Base-by-base conservation (phyloP, 495 filamentous ascomycete genomes). In the Cenococcum geophilum region DNA sequence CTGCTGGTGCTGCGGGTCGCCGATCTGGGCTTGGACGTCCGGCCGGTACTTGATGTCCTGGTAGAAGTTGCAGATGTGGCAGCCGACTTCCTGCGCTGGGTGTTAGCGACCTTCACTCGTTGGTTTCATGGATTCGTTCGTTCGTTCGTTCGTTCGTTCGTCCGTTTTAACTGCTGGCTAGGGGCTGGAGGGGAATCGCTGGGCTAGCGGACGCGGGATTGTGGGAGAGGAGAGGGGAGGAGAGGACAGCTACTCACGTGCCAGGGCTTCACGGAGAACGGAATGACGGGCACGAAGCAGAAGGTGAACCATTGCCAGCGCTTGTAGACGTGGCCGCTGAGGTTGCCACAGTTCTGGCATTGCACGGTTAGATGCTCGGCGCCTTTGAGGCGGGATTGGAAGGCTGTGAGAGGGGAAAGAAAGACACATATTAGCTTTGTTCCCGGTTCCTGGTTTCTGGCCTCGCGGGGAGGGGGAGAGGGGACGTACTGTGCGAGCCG, bases 261-360 rank as follows among this genome's bases (percentile, higher is more conserved):
- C 49, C 49, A 76, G 6, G 72, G 74, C 55, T 75, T 75, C 21
- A 76, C 67, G 22, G 42, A 61, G 67, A 75, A 74, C 32, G 75
- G 75, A 20, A 76, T 72, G 8, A 76, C 5, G 16, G 74, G 74
- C 32, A 76, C 63, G 69, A 76, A 76, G 69, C 75, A 76, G 63
- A 76, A 71, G 1, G 75, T 76, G 67, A 76, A 76, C 75, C 74
- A 76, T 65, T 76, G 74, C 71, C 74, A 76, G 53, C 70, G 64
- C 59, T 72, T 73, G 16, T 62, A 60, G 35, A 72, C 63, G 57
- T 67, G 68, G 11, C 61, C 74, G 43, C 37, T 62, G 55, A 66
- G 63, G 67, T 76, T 76, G 12, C 75, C 75, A 60, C 75, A 76
- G 63, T 76, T 76, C 60, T 76, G 74, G 62, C 75, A 76, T 73